phyloP scores from a whole-genome alignment of 176 grass and related monocot species.

The Oryza brachyantha region DNA sequence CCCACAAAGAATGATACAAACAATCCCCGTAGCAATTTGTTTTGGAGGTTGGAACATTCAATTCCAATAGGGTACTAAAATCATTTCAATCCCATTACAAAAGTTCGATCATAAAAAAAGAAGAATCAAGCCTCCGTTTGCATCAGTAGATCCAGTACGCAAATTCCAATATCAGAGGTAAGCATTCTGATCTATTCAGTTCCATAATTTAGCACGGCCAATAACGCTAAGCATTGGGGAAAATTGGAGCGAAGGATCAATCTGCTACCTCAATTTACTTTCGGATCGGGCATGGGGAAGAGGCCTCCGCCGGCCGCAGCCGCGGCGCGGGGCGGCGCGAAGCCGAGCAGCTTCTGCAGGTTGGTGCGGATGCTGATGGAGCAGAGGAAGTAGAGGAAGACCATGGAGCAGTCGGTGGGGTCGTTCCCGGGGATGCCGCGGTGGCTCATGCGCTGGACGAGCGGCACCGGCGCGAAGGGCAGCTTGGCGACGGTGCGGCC shows the following conservation, averaged over 20 bases:
- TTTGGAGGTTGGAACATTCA: not conserved
- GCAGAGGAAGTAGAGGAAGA: conserved; percentile 98
- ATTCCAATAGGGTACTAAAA: not conserved
- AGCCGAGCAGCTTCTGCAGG: conserved; percentile 90
- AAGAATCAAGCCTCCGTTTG: not conserved
- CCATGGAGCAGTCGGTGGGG: conserved; percentile 98
- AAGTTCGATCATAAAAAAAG: not conserved
- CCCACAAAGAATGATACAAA: not conserved
- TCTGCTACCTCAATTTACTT: conserved; percentile 65
- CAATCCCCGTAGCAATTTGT: not conserved
- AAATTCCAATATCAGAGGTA: not conserved
- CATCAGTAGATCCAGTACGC: conserved; percentile 17
- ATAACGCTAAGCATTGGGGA: not conserved
- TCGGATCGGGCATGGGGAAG: conserved; percentile 90
- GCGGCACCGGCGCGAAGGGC: conserved; percentile 70
- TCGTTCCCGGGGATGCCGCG: conserved; percentile 73
- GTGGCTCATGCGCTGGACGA: conserved; percentile 97
- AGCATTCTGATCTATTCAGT: not conserved
- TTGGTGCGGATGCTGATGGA: conserved; percentile 98
- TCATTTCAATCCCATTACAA: not conserved
- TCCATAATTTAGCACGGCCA: not conserved
- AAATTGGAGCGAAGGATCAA: conserved; percentile 1
- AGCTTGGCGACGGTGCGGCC: conserved; percentile 81
- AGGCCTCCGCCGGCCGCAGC: conserved; percentile 59
- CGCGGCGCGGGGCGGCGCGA: conserved; percentile 72